Evolutionary conservation across 345 rosid genomes (phyloP), one percentile per base, ranked within the genome.

Genomic region (Lenwebbia sp.): DNA sequence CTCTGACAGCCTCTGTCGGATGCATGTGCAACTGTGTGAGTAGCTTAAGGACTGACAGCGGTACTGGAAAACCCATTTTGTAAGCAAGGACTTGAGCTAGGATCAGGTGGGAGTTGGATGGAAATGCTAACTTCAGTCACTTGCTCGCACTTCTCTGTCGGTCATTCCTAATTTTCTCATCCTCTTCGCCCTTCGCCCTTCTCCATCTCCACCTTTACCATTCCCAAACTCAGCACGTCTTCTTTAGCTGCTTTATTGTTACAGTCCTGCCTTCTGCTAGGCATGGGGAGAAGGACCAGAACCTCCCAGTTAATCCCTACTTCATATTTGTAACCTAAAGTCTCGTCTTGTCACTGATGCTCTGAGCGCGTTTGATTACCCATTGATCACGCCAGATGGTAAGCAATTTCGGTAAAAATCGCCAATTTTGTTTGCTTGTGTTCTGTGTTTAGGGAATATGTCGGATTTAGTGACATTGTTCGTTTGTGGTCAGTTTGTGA

Each of bases 361-460:
- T 30, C 91, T 96, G 91, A 95, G 96, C 76, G 96, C 98, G 2
- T 84, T 86, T 88, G 94, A 96, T 91, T 94, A 94, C 89, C 99
- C 98, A 2, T 86, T 95, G 84, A 85, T 98, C 84, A 95, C 95
- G 50, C 99, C 92, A 89, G 99, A 96, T 85, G 99, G 98, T 95
- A 93, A 83, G 92, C 52, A 22, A 1, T 57, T 75, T 47, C 53
- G 1, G 4, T 41, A 9, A 11, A 37, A 28, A 33, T 83, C 47
- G 65, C 47, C 78, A 17, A 33, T 19, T 70, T 33, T 19, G 44
- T 70, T 33, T 70, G 23, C 78, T 70, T 70, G 78, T 30, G 53
- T 84, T 84, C 13, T 84, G 85, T 25, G 83, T 9, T 12, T n/a
- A 47, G 83, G 30, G 44, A 33, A 33, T 33, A 70, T 33, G 47